These are phyloP conservation scores for Fusarium musae DNA, from an alignment of 2,329 filamentous ascomycete species.

Conservation along the genomic window DNA sequence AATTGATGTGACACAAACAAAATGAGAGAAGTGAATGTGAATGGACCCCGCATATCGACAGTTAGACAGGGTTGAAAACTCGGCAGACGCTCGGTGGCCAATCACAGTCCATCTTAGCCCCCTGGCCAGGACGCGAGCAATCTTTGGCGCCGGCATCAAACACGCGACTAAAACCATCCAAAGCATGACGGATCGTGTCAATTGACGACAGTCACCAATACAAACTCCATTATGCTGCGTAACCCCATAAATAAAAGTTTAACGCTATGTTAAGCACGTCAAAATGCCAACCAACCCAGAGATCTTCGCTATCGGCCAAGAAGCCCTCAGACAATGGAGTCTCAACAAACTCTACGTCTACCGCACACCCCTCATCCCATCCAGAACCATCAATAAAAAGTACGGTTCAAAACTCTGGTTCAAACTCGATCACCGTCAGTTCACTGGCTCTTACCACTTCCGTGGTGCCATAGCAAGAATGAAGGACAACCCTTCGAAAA, in stretches of 20 bases:
- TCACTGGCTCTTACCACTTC: background rate
- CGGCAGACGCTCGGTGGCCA: background rate
- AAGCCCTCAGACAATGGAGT: background rate
- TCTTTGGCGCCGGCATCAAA: background rate
- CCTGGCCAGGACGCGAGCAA: background rate
- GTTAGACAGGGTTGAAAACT: background rate
- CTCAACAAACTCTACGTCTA: background rate
- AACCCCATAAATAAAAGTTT: rapidly evolving
- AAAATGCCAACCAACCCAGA: background rate
- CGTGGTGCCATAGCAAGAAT: background rate
- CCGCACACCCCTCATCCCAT: background rate
- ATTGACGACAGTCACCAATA: rapidly evolving
- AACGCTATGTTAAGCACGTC: background rate
- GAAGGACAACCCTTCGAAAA: background rate
- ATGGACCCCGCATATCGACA: background rate
- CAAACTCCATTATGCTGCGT: background rate
- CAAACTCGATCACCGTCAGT: background rate
- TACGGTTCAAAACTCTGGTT: background rate
- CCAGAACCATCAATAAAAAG: background rate
- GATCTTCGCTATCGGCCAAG: background rate
- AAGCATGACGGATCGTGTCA: rapidly evolving
- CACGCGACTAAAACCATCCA: background rate
- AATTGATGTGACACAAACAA: no score
- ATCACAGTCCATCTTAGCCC: background rate
- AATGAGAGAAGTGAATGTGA: background rate